A percentile compares a stretch with the other conserved stretches of the same genome.
phyloP scores from a whole-genome alignment of 1,139 yeast genomes.

The Entelexis sorbosivorans region DNA sequence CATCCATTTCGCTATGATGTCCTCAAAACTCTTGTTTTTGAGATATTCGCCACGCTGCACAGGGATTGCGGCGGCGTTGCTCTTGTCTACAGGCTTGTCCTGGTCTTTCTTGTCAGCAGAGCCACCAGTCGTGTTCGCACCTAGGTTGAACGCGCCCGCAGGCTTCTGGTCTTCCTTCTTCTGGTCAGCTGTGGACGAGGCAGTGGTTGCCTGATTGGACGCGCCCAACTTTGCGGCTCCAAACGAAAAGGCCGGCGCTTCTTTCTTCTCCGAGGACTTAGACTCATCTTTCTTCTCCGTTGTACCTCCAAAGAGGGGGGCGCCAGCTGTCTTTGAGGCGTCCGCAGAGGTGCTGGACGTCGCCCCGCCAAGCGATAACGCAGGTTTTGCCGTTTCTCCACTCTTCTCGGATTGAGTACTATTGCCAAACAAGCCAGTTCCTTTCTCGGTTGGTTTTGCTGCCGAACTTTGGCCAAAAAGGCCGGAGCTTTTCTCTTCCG shows the following conservation, averaged over 20 bases:
- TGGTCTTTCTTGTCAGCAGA: background rate
- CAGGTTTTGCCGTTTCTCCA: conserved; percentile 25
- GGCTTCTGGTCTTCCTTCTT: background rate
- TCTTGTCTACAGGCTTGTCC: background rate
- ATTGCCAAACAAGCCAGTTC: background rate
- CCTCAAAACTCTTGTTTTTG: conserved; percentile 86
- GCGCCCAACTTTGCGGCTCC: conserved; percentile 9
- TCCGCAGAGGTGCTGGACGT: conserved; percentile 10
- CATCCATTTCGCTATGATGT: conserved; percentile 87
- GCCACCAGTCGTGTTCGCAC: background rate
- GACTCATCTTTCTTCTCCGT: conserved; percentile 16
- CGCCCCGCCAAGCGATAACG: conserved; percentile 26
- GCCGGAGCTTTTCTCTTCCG: background rate
- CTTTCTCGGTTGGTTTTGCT: background rate
- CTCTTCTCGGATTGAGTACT: conserved; percentile 25
- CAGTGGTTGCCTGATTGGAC: no score
- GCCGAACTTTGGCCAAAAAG: background rate
- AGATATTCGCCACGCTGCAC: conserved; percentile 53
- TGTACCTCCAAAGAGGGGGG: background rate
- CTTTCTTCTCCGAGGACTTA: conserved; percentile 6
- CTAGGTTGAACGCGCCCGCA: background rate
- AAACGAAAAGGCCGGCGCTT: conserved; percentile 3
- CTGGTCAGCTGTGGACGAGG: background rate
- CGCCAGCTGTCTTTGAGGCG: conserved; percentile 9
- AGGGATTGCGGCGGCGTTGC: conserved; percentile 15